Evolutionary conservation across 768 basidiomycete genomes (phyloP).

Genomic region (Harrya chromipes): DNA sequence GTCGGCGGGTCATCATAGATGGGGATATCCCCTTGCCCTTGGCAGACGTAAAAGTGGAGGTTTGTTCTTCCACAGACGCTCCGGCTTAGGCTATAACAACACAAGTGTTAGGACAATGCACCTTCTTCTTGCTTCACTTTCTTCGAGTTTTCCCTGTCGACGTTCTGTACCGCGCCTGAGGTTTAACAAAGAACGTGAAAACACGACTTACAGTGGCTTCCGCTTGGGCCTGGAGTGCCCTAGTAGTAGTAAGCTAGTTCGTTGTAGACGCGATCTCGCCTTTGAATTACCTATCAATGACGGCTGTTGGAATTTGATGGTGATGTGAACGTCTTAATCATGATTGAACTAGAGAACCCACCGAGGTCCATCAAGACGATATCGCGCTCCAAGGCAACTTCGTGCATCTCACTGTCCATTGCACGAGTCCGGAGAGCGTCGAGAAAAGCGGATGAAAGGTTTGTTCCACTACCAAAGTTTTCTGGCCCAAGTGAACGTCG

Average conservation of each 20-base stretch:
- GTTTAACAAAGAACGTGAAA: neutral
- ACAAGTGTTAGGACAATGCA: constrained; percentile 38
- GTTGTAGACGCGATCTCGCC: constrained; percentile 83
- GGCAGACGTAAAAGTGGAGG: no score
- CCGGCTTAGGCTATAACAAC: no score
- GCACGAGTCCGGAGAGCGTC: constrained; percentile 79
- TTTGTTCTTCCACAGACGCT: no score
- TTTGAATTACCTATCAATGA: constrained; percentile 87
- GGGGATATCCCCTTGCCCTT: no score
- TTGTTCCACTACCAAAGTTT: constrained; percentile 65
- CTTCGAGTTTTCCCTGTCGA: constrained; percentile 85
- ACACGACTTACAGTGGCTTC: constrained; percentile 65
- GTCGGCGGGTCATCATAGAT: no score
- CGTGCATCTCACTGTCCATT: constrained; percentile 84
- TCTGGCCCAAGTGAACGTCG: constrained; percentile 78
- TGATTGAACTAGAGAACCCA: constrained; percentile 25
- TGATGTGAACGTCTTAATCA: constrained; percentile 1
- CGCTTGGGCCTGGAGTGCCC: constrained; percentile 83
- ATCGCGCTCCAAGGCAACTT: constrained; percentile 80
- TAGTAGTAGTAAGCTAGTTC: constrained; percentile 82
- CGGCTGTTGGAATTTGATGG: constrained; percentile 44
- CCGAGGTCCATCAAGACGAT: constrained; percentile 80
- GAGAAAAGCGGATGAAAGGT: constrained; percentile 72
- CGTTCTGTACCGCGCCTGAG: constrained; percentile 48
- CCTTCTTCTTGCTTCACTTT: constrained; percentile 86